These are phyloP conservation scores for Fusarium humuli DNA, from an alignment of 2,329 filamentous ascomycete genomes.

Conservation along the genomic window DNA sequence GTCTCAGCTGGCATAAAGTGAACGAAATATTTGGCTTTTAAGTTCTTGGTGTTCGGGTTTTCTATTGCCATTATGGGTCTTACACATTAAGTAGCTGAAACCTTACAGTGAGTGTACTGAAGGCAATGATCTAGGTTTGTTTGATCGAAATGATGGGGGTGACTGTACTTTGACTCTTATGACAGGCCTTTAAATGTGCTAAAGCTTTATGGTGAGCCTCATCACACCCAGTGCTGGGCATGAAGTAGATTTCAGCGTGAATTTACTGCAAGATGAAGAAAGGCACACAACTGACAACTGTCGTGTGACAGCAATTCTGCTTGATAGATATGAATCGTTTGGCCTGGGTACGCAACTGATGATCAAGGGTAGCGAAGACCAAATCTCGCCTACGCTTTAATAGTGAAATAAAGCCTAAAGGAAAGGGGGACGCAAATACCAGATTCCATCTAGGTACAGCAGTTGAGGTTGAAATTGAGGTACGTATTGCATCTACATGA, in stretches of 20 bases:
- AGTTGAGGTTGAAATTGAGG: constrained; percentile 3
- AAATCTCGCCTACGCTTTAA: constrained; percentile 8
- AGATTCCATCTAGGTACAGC: not conserved
- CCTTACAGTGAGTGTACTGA: not conserved
- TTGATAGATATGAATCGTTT: not conserved
- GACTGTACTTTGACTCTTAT: not conserved
- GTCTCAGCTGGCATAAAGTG: not conserved
- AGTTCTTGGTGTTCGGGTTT: not conserved
- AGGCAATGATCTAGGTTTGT: not conserved
- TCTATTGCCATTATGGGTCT: not conserved
- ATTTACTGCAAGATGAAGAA: not conserved
- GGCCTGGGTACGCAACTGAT: not conserved
- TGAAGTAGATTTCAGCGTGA: not conserved
- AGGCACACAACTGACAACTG: not conserved
- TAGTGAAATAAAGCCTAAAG: not conserved
- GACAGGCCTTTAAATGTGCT: not conserved
- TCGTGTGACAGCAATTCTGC: not conserved
- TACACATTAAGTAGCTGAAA: not conserved
- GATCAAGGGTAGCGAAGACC: not conserved
- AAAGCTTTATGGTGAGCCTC: not conserved
- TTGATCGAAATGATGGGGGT: not conserved
- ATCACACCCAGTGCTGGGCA: not conserved
- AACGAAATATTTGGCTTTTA: not conserved
- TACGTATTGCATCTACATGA: not conserved
- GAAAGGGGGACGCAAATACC: not conserved